These are phyloP conservation scores for Suhomyces atakaporum DNA, from an alignment of 1,139 yeast species.

Conservation along the genomic window DNA sequence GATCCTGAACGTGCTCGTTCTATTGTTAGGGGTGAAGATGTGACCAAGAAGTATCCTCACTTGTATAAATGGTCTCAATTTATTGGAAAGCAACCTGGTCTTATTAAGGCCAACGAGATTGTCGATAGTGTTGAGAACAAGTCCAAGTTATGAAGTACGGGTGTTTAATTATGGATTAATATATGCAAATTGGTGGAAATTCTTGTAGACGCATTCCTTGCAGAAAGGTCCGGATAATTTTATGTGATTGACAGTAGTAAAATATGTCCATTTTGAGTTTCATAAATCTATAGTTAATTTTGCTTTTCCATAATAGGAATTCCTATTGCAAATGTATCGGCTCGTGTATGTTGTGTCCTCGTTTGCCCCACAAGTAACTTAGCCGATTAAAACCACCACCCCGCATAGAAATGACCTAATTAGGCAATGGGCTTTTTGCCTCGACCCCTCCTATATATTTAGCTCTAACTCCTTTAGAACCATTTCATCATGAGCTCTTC, in stretches of 20 bases:
- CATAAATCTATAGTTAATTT: too few species aligned
- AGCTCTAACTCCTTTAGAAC: too few species aligned
- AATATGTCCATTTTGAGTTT: too few species aligned
- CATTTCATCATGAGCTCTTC: too few species aligned
- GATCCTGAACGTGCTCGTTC: conserved; percentile 16
- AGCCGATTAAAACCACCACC: neutral
- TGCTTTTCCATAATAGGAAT: too few species aligned
- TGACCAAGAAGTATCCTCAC: conserved; percentile 24
- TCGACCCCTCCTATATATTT: too few species aligned
- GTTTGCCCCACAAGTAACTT: too few species aligned
- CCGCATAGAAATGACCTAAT: neutral
- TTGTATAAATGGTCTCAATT: conserved; percentile 28
- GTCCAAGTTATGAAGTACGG: conserved; percentile 4
- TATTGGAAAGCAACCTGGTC: conserved; percentile 23
- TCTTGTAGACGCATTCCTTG: neutral
- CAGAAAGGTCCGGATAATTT: too few species aligned
- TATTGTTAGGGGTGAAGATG: conserved; percentile 11
- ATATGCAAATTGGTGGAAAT: neutral
- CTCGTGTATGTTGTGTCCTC: too few species aligned
- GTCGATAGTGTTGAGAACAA: conserved; percentile 12
- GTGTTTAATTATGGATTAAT: too few species aligned
- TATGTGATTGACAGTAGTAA: too few species aligned
- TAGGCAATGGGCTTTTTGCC: conserved; percentile 3
- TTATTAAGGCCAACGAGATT: conserved; percentile 23
- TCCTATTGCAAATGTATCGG: too few species aligned